Evolutionary conservation across 2,329 filamentous ascomycete genomes (phyloP).

Genomic region (Ceratocystiopsis sp.): DNA sequence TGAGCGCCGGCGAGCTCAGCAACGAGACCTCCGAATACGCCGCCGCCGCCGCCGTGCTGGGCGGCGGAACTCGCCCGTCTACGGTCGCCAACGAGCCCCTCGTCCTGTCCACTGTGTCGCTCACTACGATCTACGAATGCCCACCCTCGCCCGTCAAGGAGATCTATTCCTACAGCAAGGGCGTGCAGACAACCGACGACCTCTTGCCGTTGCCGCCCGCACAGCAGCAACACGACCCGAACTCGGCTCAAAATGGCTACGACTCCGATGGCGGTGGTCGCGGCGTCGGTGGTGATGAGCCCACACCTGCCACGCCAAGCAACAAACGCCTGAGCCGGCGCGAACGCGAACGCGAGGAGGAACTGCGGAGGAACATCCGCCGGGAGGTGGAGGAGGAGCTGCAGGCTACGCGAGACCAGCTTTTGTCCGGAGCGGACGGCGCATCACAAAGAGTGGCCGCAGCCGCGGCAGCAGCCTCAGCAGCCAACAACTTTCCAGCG

Average conservation of each 20-base stretch:
- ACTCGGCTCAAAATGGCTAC: slow-evolving; percentile 33
- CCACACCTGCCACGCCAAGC: slow-evolving; percentile 36
- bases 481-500: slow-evolving; percentile 47
- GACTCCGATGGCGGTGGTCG: slow-evolving; percentile 35
- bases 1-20: slow-evolving; percentile 68
- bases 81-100: slow-evolving; percentile 26
- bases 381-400: slow-evolving; percentile 89
- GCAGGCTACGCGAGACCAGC: slow-evolving; percentile 45
- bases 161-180: slow-evolving; percentile 92
- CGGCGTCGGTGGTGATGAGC: slow-evolving; percentile 26
- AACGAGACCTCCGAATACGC: slow-evolving; percentile 50
- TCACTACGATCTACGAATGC: slow-evolving; percentile 67
- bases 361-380: slow-evolving; percentile 68
- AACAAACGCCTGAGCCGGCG: slow-evolving; percentile 58
- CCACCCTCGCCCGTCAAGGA: slow-evolving; percentile 62
- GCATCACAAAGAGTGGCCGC: slow-evolving; percentile 28
- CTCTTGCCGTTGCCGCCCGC: slow-evolving; percentile 36
- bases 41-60: slow-evolving; percentile 18
- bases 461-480: slow-evolving; percentile 19
- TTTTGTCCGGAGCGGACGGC: slow-evolving; percentile 19
- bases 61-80: no score
- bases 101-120: slow-evolving; percentile 54
- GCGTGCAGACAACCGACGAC: slow-evolving; percentile 74
- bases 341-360: slow-evolving; percentile 71
- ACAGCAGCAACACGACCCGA: no score